Percentiles rank a stretch among this genome's conserved stretches.
Evolutionary conservation across 768 basidiomycete species (phyloP).

Genomic region (Hortiboletus flavorubellus): DNA sequence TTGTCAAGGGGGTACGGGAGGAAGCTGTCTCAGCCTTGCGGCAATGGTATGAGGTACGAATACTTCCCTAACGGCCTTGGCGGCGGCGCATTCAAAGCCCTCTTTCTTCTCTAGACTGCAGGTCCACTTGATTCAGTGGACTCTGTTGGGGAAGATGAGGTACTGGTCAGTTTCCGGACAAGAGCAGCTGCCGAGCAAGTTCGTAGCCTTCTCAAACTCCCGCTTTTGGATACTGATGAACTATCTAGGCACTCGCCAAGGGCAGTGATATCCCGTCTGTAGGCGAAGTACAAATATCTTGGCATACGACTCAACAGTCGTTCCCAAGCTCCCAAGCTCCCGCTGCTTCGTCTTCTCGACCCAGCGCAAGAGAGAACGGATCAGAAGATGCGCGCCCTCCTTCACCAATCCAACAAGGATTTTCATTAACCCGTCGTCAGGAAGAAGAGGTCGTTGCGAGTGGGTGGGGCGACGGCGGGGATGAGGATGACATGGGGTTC

Average conservation of each 20-base stretch:
- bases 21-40: slow-evolving; percentile 57
- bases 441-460: slow-evolving; percentile 65
- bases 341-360: slow-evolving; percentile 20
- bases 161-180: slow-evolving; percentile 67
- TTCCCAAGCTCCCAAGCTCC: slow-evolving; percentile 20
- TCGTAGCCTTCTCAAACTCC: slow-evolving; percentile 14
- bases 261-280: slow-evolving; percentile 63
- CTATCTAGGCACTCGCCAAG: slow-evolving; percentile 63
- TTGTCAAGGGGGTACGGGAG: slow-evolving; percentile 64
- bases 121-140: slow-evolving; percentile 72
- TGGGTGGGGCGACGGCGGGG: slow-evolving; percentile 67
- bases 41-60: slow-evolving; percentile 79
- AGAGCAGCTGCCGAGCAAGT: slow-evolving; percentile 79
- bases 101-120: slow-evolving; percentile 42
- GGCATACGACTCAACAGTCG: slow-evolving; percentile 47
- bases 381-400: slow-evolving; percentile 25
- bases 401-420: slow-evolving; percentile 12
- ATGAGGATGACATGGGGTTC: slow-evolving; percentile 77
- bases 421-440: slow-evolving; percentile 34
- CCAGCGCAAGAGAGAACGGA: slow-evolving; percentile 18
- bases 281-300: slow-evolving; percentile 63
- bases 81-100: slow-evolving; percentile 4
- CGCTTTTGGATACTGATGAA: slow-evolving; percentile 7
- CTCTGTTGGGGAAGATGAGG: slow-evolving; percentile 48
- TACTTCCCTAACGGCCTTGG: not conserved